Base-by-base conservation (phyloP, 169 alveolate genomes). In the Besnoitia besnoiti region DNA sequence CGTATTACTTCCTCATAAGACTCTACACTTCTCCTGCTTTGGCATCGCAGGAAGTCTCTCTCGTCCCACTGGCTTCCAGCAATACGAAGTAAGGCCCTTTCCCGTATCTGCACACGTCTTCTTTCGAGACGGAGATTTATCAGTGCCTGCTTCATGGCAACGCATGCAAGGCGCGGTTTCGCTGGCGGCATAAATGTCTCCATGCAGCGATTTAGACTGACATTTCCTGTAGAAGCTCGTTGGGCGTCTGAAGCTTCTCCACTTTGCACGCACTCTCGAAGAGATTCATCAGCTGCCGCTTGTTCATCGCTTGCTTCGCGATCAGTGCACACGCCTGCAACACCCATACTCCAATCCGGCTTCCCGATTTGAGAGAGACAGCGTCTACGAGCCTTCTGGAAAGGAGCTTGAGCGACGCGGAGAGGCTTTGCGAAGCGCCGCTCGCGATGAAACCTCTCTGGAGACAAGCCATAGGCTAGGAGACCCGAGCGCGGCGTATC, bases 221-320 rank as follows among this genome's bases (percentile, higher is more conserved):
- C 93, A 90, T 90, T 77, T 90, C 93, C 67, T 73, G 49, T 67
- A 90, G 47, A 16, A 90, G 89, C 46, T 90, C 93, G 16, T 75
- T n/a, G 4, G 93, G 93, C 59, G 93, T 90, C 37, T 85, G 84
- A 35, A 90, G 90, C 62, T 85, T 47, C 62, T 90, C 93, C 19
- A 90, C 84, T 55, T 90, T 90, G 82, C 84, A 62, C 24, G 93
- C 93, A 67, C 93, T 90, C 42, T 90, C 93, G 30, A 77, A 79
- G 37, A 90, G 67, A 16, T 84, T 62, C 93, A 90, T 90, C 44
- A 90, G 79, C 62, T 90, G 93, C 40, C 93, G 79, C 35, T 90
- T 90, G 90, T 90, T 90, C 90, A 90, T 39, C 77, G 93, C 84
- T 44, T 90, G 89, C 62, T 90, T 90, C 39, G 93, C 93, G 61